phyloP scores from a whole-genome alignment of 306 rosid genomes.

The Cicer cuneatum region DNA sequence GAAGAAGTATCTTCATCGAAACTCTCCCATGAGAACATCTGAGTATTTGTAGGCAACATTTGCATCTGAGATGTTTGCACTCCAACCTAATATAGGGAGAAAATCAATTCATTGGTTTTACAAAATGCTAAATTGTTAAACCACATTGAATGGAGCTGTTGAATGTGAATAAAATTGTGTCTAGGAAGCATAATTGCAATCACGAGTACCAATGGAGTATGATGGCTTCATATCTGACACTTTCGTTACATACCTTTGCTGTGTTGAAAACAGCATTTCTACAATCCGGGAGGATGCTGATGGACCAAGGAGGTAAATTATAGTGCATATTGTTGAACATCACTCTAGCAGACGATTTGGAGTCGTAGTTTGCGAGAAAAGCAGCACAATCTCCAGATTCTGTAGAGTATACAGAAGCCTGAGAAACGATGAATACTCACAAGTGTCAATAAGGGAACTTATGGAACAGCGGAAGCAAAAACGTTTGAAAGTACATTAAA shows the following conservation, averaged over 20 bases:
- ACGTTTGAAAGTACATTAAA: conserved; percentile 37
- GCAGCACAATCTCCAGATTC: conserved; percentile 91
- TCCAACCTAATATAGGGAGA: conserved; percentile 71
- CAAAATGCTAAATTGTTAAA: conserved; percentile 23
- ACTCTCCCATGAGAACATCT: conserved; percentile 83
- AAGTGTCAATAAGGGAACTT: conserved; percentile 45
- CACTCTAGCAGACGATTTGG: conserved; percentile 77
- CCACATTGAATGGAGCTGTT: conserved; percentile 17
- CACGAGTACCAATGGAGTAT: conserved; percentile 22
- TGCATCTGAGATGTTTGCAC: conserved; percentile 96
- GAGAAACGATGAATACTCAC: conserved; percentile 42
- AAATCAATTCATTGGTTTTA: conserved; percentile 32
- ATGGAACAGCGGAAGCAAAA: conserved; percentile 2
- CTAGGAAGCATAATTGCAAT: conserved; percentile 32
- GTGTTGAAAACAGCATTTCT: conserved; percentile 90
- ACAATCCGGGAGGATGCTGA: conserved; percentile 97
- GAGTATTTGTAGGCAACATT: conserved; percentile 83
- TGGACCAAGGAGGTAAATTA: conserved; percentile 96
- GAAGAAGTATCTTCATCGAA: conserved; percentile 80
- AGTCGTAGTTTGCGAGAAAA: conserved; percentile 84
- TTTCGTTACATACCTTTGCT: conserved; percentile 70
- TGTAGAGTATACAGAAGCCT: conserved; percentile 86
- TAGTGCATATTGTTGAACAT: conserved; percentile 98
- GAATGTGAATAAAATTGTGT: conserved; percentile 33
- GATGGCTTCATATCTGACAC: conserved; percentile 24